phyloP scores from a whole-genome alignment of 1,139 yeast species.

The Protomyces inundatus region DNA sequence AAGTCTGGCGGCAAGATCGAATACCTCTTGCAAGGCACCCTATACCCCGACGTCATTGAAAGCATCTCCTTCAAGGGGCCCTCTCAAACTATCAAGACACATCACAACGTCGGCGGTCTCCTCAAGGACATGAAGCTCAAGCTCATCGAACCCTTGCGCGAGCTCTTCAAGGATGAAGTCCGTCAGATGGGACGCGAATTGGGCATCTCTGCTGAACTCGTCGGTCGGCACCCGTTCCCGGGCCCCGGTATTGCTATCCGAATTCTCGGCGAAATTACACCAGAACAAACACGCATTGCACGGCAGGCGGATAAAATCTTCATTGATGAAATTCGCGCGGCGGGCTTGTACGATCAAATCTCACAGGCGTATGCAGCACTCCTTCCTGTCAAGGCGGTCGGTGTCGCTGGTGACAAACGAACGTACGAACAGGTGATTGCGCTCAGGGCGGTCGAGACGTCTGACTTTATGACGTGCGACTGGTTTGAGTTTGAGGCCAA shows the following conservation, averaged over 20 bases:
- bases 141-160: constrained; percentile 96
- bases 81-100: constrained; percentile 97
- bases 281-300: constrained; percentile 87
- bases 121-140: constrained; percentile 97
- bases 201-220: constrained; percentile 94
- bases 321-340: constrained; percentile 89
- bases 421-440: constrained; percentile 99
- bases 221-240: constrained; percentile 99
- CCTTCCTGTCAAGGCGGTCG: constrained; percentile 95
- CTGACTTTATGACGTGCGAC: constrained; percentile 99
- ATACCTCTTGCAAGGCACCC: constrained; percentile 91
- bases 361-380: constrained; percentile 97
- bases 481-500: constrained; percentile 93
- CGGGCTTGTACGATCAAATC: constrained; percentile 86
- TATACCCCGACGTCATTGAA: constrained; percentile 98
- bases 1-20: constrained; percentile 80
- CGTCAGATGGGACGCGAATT: constrained; percentile 89
- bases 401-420: constrained; percentile 99
- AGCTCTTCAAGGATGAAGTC: constrained; percentile 96
- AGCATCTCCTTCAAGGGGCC: constrained; percentile 99
- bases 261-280: constrained; percentile 93
- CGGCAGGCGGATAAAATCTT: constrained; percentile 94
- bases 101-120: constrained; percentile 97
- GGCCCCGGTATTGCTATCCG: constrained; percentile 99
- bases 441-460: constrained; percentile 93